These are phyloP conservation scores for Pythium utonaiense DNA, from an alignment of 352 stramenopile species.

Conservation along the genomic window DNA sequence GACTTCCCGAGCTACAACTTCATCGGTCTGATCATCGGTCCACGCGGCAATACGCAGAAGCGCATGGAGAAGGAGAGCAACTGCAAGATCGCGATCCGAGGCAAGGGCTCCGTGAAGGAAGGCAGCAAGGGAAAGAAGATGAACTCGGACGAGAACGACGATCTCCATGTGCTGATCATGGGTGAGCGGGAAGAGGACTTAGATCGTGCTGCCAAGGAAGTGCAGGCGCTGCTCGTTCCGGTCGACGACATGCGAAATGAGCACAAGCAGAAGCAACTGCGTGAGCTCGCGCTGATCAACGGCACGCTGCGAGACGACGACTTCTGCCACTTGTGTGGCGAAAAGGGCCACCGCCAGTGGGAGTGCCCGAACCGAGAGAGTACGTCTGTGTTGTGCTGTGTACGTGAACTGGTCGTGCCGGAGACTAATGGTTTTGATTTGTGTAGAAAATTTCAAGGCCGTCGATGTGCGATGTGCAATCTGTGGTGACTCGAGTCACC, in stretches of 20 bases:
- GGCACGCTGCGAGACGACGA: conserved; percentile 97
- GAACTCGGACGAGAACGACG: conserved; percentile 94
- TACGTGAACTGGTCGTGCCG: not conserved
- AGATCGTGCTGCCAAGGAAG: conserved; percentile 81
- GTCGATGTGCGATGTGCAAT: conserved; percentile 96
- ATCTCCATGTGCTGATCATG: conserved; percentile 94
- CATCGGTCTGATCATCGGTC: conserved; percentile 99
- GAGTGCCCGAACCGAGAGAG: conserved; percentile 93
- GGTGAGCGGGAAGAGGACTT: conserved; percentile 88
- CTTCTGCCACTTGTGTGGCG: conserved; percentile 97
- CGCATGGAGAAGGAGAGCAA: conserved; percentile 98
- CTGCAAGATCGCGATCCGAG: conserved; percentile 98
- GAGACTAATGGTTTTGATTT: conserved; percentile 15
- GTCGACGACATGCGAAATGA: conserved; percentile 91
- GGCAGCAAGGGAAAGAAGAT: conserved; percentile 92
- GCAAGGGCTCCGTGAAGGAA: conserved; percentile 96
- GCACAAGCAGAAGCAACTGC: conserved; percentile 98
- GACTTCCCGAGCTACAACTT: conserved; percentile 99
- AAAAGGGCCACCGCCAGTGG: conserved; percentile 97
- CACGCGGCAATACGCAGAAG: conserved; percentile 98
- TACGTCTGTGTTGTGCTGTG: conserved; percentile 37
- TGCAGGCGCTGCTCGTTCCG: conserved; percentile 89
- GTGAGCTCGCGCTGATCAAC: conserved; percentile 98
- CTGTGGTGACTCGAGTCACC: conserved; percentile 97
- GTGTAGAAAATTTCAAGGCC: conserved; percentile 64